Conservation (phyloP, 768 basidiomycete genomes). For the Pisolithus microcarpus region DNA sequence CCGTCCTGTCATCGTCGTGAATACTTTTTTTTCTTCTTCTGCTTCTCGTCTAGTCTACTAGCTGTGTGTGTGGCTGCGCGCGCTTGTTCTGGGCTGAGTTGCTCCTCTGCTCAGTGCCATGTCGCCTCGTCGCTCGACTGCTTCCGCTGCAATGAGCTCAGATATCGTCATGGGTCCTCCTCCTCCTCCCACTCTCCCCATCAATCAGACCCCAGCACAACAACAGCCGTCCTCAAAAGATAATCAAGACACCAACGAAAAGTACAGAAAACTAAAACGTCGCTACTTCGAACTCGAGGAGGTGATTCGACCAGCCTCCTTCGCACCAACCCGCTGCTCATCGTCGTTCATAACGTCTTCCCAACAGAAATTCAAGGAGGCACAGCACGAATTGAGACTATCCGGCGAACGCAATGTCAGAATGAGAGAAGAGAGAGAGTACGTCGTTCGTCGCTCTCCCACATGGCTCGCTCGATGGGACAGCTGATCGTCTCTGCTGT, state of each 20-base stretch:
- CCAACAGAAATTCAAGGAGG: constrained; percentile 53
- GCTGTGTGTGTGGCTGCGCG: constrained; percentile 11
- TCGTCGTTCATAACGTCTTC: constrained; percentile 16
- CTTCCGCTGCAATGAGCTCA: constrained; percentile 31
- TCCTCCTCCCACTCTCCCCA: constrained; percentile 28
- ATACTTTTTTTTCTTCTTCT: too few relatives aligned
- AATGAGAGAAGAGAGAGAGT: constrained; percentile 60
- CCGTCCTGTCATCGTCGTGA: too few relatives aligned
- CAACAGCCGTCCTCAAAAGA: constrained; percentile 26
- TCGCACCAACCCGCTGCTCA: background rate
- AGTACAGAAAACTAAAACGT: constrained; percentile 59
- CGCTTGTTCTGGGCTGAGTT: constrained; percentile 13
- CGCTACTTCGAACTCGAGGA: constrained; percentile 64
- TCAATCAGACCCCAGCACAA: constrained; percentile 17
- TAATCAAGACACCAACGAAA: constrained; percentile 46
- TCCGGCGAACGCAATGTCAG: constrained; percentile 59
- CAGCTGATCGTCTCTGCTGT: constrained; percentile 6
- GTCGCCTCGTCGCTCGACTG: constrained; percentile 16
- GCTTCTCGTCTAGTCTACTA: background rate
- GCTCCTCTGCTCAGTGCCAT: constrained; percentile 23
- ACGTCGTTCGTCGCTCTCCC: constrained; percentile 20
- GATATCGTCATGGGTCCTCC: constrained; percentile 50
- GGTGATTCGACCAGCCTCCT: constrained; percentile 31
- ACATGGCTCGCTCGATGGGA: background rate
- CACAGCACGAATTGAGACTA: constrained; percentile 45